Evolutionary conservation across 2,329 filamentous ascomycete genomes (phyloP).

Genomic region (Aspergillus sp.): DNA sequence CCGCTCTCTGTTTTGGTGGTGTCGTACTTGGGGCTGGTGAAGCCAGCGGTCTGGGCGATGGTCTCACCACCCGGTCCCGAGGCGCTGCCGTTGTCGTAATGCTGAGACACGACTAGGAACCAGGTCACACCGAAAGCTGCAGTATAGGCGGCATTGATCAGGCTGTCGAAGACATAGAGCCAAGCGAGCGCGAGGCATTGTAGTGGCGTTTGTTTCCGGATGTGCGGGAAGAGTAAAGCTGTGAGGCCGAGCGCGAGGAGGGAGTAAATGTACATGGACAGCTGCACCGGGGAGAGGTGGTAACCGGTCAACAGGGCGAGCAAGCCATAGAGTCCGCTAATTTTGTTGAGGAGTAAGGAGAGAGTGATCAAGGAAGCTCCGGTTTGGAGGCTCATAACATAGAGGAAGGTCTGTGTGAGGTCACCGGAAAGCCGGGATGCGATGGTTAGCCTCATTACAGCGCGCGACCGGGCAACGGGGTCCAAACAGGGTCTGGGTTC

Average conservation of each 20-base stretch:
- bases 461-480: conserved; percentile 16
- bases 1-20: conserved; percentile 56
- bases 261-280: conserved; percentile 91
- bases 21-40: conserved; percentile 65
- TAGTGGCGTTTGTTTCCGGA: conserved; percentile 75
- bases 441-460: conserved; percentile 13
- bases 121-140: conserved; percentile 78
- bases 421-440: conserved; percentile 14
- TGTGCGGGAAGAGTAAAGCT: conserved; percentile 73
- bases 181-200: conserved; percentile 80
- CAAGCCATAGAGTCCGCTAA: conserved; percentile 85
- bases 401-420: conserved; percentile 71
- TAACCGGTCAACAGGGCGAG: conserved; percentile 87
- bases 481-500: neutral
- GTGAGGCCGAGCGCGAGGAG: conserved; percentile 69
- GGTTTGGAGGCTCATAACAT: conserved; percentile 81
- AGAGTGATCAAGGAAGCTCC: conserved; percentile 83
- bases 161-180: conserved; percentile 79
- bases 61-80: conserved; percentile 55
- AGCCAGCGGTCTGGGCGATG: conserved; percentile 65
- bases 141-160: conserved; percentile 81
- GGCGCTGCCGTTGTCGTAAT: conserved; percentile 51
- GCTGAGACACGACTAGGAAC: conserved; percentile 73
- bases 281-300: conserved; percentile 76
- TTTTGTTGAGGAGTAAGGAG: conserved; percentile 85